Evolutionary conservation across 768 basidiomycete genomes (phyloP).

Genomic region (Tylopilus cervinicoccineus): DNA sequence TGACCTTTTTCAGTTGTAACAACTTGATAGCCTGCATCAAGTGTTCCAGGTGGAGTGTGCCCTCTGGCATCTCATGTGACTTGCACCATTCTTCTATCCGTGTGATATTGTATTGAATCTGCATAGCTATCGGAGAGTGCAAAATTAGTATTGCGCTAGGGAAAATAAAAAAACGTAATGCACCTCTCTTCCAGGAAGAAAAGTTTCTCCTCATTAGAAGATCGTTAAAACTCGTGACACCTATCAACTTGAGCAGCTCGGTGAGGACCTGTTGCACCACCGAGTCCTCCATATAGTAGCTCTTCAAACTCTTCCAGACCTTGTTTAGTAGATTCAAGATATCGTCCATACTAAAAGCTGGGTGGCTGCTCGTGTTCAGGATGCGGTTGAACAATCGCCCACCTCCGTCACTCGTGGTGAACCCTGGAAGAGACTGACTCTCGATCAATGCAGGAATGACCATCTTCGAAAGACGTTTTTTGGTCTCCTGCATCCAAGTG

Average conservation of each 20-base stretch:
- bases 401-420: slow-evolving; percentile 92
- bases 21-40: slow-evolving; percentile 99
- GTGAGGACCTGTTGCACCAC: slow-evolving; percentile 95
- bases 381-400: slow-evolving; percentile 93
- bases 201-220: slow-evolving; percentile 98
- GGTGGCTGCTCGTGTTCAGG: slow-evolving; percentile 77
- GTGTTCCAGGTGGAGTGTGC: slow-evolving; percentile 94
- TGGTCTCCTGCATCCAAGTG: slow-evolving; percentile 98
- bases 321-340: slow-evolving; percentile 95
- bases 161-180: slow-evolving; percentile 18
- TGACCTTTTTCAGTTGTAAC: slow-evolving; percentile 93
- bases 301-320: slow-evolving; percentile 97
- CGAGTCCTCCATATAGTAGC: slow-evolving; percentile 96
- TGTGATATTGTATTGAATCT: slow-evolving; percentile 99
- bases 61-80: slow-evolving; percentile 99
- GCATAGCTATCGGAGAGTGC: slow-evolving; percentile 70
- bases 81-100: slow-evolving; percentile 99
- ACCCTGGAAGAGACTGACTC: slow-evolving; percentile 95
- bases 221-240: slow-evolving; percentile 97
- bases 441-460: slow-evolving; percentile 98
- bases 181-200: slow-evolving; percentile 99
- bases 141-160: background rate
- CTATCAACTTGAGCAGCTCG: slow-evolving; percentile 92
- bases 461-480: slow-evolving; percentile 95
- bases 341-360: slow-evolving; percentile 98